Evolutionary conservation across 768 basidiomycete genomes (phyloP).

Genomic region (Cystobasidium tubakii): DNA sequence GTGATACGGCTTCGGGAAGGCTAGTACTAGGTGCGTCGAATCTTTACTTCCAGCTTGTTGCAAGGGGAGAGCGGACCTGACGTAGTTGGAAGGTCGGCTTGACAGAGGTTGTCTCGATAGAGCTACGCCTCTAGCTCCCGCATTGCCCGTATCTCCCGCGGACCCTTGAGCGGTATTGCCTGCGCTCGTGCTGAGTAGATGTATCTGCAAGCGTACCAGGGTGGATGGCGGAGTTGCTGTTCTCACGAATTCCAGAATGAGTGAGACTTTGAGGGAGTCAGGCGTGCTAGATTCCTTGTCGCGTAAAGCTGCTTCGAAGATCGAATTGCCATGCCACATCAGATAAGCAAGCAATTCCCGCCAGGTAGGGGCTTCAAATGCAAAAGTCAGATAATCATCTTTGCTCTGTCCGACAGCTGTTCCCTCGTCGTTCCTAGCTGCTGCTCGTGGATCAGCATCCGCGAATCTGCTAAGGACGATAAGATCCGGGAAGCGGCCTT

Average conservation of each 20-base stretch:
- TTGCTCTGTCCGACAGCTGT: conserved; percentile 9
- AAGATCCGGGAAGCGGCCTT: conserved; percentile 25
- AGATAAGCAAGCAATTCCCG: conserved; percentile 27
- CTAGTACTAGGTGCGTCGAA: conserved; percentile 28
- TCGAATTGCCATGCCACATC: conserved; percentile 35
- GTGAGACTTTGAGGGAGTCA: conserved; percentile 17
- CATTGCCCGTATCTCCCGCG: background rate
- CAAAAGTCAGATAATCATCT: conserved; percentile 26
- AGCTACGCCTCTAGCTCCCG: conserved; percentile 8
- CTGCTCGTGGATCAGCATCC: background rate
- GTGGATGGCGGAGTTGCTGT: conserved; percentile 1
- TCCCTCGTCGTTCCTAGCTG: background rate
- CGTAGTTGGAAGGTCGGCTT: conserved; percentile 16
- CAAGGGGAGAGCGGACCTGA: background rate
- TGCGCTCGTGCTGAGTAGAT: conserved; percentile 4
- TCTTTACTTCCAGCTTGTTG: background rate
- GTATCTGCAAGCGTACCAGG: conserved; percentile 25
- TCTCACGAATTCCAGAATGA: conserved; percentile 32
- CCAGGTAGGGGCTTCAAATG: conserved; percentile 29
- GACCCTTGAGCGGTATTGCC: background rate
- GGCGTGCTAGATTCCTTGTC: background rate
- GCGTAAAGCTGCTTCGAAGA: conserved; percentile 11
- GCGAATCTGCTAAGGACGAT: conserved; percentile 22
- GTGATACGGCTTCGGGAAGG: conserved; percentile 30
- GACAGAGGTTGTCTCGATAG: conserved; percentile 20